These are phyloP conservation scores for Termitomyces sp. DNA, from an alignment of 768 basidiomycete species.

Conservation along the genomic window DNA sequence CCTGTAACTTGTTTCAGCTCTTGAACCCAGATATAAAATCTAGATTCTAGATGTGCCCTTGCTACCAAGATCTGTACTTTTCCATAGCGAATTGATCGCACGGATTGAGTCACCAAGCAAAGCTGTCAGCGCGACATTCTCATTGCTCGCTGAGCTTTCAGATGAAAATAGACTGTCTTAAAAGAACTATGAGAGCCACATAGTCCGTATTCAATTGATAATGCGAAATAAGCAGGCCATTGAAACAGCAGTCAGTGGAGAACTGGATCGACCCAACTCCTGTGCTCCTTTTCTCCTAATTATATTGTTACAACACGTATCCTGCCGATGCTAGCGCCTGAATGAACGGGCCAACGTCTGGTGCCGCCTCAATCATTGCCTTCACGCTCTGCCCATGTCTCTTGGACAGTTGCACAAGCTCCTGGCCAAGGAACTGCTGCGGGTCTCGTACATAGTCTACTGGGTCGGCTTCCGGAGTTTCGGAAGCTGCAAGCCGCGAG, in stretches of 20 bases:
- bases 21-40: no score
- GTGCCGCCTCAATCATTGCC: constrained; percentile 29
- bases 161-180: neutral
- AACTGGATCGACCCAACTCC: neutral
- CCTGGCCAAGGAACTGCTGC: constrained; percentile 46
- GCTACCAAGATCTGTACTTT: neutral
- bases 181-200: neutral
- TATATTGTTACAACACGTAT: constrained; percentile 15
- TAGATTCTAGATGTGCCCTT: no score
- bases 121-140: neutral
- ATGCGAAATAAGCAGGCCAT: no score
- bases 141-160: neutral
- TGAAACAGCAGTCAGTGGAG: neutral
- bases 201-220: neutral
- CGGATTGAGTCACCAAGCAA: neutral
- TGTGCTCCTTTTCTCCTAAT: neutral
- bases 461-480: constrained; percentile 52
- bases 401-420: constrained; percentile 33
- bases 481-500: constrained; percentile 83
- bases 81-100: neutral
- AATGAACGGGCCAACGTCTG: constrained; percentile 25
- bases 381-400: constrained; percentile 32
- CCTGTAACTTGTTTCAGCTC: neutral
- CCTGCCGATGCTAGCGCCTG: constrained; percentile 20
- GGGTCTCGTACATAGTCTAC: constrained; percentile 56